phyloP scores from a whole-genome alignment of 345 rosid species.

The Populus alba region DNA sequence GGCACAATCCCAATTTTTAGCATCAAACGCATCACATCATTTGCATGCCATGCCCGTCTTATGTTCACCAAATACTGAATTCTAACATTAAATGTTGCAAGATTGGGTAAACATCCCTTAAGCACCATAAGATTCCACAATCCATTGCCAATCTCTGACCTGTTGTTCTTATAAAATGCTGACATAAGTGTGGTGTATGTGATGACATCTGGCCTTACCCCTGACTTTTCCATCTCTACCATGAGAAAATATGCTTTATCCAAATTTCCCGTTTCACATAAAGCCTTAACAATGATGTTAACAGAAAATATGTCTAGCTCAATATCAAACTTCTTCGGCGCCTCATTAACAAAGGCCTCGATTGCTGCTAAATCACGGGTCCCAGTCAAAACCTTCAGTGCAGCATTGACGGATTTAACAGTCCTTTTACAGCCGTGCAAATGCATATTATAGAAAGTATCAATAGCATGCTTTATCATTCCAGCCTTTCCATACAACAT shows the following conservation, averaged over 20 bases:
- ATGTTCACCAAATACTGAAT: conserved; percentile 63
- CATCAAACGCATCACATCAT: conserved; percentile 62
- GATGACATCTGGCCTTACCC: conserved; percentile 63
- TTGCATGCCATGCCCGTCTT: conserved; percentile 68
- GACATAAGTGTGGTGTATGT: conserved; percentile 73
- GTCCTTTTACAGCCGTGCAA: conserved; percentile 58
- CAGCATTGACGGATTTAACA: conserved; percentile 75
- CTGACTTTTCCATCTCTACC: conserved; percentile 57
- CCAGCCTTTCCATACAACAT: conserved; percentile 79
- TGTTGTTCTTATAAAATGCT: conserved; percentile 55
- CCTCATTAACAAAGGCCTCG: conserved; percentile 42
- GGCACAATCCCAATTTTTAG: conserved; percentile 49
- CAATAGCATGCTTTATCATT: conserved; percentile 61
- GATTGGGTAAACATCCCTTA: conserved; percentile 69
- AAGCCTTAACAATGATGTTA: conserved; percentile 57
- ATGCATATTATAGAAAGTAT: conserved; percentile 64
- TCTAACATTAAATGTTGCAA: conserved; percentile 71
- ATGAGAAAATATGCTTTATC: conserved; percentile 51
- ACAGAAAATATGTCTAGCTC: conserved; percentile 48
- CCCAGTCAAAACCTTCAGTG: conserved; percentile 52
- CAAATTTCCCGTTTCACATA: conserved; percentile 55
- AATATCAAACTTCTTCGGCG: conserved; percentile 39
- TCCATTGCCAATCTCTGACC: conserved; percentile 59
- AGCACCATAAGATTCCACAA: conserved; percentile 79
- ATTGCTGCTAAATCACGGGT: conserved; percentile 50